Evolutionary conservation across 2,329 filamentous ascomycete species (phyloP).

Genomic region (Ceratocystis cubensis): DNA sequence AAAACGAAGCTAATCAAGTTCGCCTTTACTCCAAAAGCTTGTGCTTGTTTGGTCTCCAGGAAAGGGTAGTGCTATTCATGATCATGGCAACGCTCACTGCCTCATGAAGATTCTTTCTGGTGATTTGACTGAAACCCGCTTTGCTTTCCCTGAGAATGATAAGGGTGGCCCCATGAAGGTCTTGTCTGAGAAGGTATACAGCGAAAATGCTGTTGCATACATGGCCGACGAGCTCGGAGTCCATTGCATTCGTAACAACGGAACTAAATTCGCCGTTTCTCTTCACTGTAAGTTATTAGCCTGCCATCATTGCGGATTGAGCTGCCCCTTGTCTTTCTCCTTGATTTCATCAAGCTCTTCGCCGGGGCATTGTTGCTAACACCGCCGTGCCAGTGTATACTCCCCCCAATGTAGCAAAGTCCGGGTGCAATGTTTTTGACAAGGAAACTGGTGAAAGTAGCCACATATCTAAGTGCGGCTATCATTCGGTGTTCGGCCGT

Average conservation of each 20-base stretch:
- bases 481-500: constrained; percentile 53
- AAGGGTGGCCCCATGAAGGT: constrained; percentile 46
- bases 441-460: constrained; percentile 60
- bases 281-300: constrained; percentile 50
- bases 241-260: constrained; percentile 68
- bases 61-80: constrained; percentile 73
- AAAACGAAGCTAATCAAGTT: background rate
- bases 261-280: constrained; percentile 66
- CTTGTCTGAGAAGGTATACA: constrained; percentile 55
- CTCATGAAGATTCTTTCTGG: constrained; percentile 83
- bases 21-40: constrained; percentile 38
- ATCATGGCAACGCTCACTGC: constrained; percentile 80
- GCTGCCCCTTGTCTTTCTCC: background rate
- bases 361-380: constrained; percentile 15
- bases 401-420: constrained; percentile 73
- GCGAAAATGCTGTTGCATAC: constrained; percentile 66
- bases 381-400: constrained; percentile 50
- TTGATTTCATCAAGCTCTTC: background rate
- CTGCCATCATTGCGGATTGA: background rate
- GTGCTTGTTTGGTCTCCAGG: constrained; percentile 83
- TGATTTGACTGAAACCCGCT: constrained; percentile 67
- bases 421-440: constrained; percentile 73
- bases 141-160: constrained; percentile 51
- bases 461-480: constrained; percentile 57
- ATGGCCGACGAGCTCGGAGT: constrained; percentile 85